Base-by-base conservation (phyloP, 2,329 filamentous ascomycete species). In the Pseudocercospora fuligena region DNA sequence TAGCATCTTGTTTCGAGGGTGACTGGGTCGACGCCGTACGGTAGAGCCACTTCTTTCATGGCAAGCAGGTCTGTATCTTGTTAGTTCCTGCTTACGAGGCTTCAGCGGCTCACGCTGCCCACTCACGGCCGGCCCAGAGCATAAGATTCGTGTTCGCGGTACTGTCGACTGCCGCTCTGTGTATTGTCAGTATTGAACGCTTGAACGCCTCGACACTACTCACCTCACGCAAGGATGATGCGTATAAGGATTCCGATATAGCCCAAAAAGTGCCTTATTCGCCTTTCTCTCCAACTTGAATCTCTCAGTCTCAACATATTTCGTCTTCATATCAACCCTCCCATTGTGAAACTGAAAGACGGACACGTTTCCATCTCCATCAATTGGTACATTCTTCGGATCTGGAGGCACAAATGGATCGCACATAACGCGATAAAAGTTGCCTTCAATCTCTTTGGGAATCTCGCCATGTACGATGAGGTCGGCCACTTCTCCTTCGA, bases 131-230 rank as follows among this genome's bases (percentile, higher is more conserved):
- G 7, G 85, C 78, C 83, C 85, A 89, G 71, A 84, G 87, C 1
- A 85, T 78, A n/a, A 89, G 78, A 64, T 89, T 89, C 1, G 87
- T 89, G 69, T 89, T 89, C 2, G 83, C 82, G 0, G 85, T 85
- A 0, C 85, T 88, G 23, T 86, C 78, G 47, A 88, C 85, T 5
- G 70, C 71, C 31, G 69, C 71, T 53, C 69, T 69, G 16, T n/a
- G 14, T n/a, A 49, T 6, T 7, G 33, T 29, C n/a, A 56, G 21
- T 27, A 19, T 5, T 23, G 27, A 25, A 19, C 33, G 2, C 7
- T 11, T 23, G 12, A 11, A 11, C 0, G 3, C 25, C 4, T 43
- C 19, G 14, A 54, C 5, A n/a, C 2, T 16, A 31, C 60, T n/a
- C 59, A 69, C 66, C 67, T 59, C 1, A 72, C 70, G 51, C 69